Evolutionary conservation across 129 eudicot genomes (phyloP), one percentile per base, ranked within the genome.

Genomic region (Ambrosia artemisiifolia): DNA sequence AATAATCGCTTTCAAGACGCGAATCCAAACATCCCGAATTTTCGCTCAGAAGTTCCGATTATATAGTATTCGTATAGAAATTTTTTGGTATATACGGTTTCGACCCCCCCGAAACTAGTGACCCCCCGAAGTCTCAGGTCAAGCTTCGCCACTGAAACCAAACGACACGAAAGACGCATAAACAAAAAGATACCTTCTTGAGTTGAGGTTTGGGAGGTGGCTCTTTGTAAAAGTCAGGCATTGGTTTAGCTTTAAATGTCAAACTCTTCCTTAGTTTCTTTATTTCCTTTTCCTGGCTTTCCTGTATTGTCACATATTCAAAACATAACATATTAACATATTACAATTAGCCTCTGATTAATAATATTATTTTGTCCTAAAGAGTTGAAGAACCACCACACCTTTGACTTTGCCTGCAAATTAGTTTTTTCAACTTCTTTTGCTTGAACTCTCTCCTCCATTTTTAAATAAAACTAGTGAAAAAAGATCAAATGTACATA

Each of bases 201-300:
- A 95, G 85, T 65, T 88, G 91, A 42, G 76, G 75, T 81, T 84
- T 86, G 1, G 96, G 99, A 79, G 94, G 97, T 38, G 97, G 96
- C 59, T 88, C 96, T 80, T 86, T 88, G 75, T 95, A 95, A 83
- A 95, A 95, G 55, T 66, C 81, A 73, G 99, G 99, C 94, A 95
- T 81, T 2, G 97, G 99, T 43, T 85, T 65, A 49, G 99, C 99
- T 90, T 86, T 95, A 79, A 90, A 95, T 11, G 85, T 83, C 88
- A 95, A 83, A 71, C 91, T 90, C 77, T 86, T 95, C 73, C 99
- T 81, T 47, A 90, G 60, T 65, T 74, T 87, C 91, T 86, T 95
- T 54, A 95, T 81, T 68, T 90, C 96, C 43, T 79, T 82, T 66
- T 88, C 94, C 67, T 86, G 89, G 82, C 49, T 84, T 82, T 95